Evolutionary conservation across 257 asterid genomes (phyloP).

Genomic region (Voacanga thouarsii): DNA sequence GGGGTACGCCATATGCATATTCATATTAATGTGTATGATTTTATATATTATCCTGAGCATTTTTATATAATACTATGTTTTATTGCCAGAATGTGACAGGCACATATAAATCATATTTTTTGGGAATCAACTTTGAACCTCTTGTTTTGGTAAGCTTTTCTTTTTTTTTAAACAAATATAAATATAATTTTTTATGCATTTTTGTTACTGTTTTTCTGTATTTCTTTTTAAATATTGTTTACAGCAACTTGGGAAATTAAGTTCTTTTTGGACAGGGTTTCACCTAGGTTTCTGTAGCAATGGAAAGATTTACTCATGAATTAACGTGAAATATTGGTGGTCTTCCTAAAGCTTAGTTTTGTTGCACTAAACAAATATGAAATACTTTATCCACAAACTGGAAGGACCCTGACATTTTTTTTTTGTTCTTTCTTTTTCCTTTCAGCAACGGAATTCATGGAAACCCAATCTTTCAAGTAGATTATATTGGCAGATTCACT

Average conservation of each 20-base stretch:
- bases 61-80: conserved; percentile 2
- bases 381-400: not conserved
- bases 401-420: conserved; percentile 16
- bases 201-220: conserved; percentile 4
- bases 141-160: conserved; percentile 45
- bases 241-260: not conserved
- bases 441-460: conserved; percentile 63
- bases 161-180: no score
- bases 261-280: not conserved
- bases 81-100: conserved; percentile 44
- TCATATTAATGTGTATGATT: not conserved
- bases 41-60: not conserved
- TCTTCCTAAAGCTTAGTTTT: not conserved
- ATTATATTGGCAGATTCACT: conserved; percentile 36
- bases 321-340: not conserved
- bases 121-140: conserved; percentile 39
- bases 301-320: not conserved
- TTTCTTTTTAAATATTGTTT: not conserved
- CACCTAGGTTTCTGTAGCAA: not conserved
- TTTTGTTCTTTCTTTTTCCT: conserved; percentile 23
- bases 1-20: conserved; percentile 22
- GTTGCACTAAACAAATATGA: not conserved
- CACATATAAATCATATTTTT: conserved; percentile 33
- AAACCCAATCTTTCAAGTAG: conserved; percentile 45
- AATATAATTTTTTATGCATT: conserved; percentile 8